These are phyloP conservation scores for Pueraria montana DNA, from an alignment of 306 rosid species.

Conservation along the genomic window DNA sequence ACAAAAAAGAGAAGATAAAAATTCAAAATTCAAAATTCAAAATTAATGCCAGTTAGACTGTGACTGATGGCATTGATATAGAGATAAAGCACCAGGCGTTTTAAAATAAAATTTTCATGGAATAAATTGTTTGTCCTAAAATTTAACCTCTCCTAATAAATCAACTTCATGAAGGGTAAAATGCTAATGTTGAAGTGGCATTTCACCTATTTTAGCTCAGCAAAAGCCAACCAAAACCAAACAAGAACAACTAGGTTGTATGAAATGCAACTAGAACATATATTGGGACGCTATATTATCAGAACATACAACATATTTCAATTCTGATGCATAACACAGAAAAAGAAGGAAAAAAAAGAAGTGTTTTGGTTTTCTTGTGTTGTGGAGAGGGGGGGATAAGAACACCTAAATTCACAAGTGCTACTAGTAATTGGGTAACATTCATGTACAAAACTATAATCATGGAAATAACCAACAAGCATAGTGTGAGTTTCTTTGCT, in stretches of 20 bases:
- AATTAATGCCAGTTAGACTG: background rate
- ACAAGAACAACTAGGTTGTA: background rate
- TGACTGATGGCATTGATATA: background rate
- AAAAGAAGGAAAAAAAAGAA: background rate
- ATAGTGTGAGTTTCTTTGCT: conserved; percentile 38
- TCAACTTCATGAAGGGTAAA: background rate
- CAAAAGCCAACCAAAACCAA: conserved; percentile 3
- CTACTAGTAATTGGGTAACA: conserved; percentile 26
- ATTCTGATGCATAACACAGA: background rate
- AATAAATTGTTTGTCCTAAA: background rate
- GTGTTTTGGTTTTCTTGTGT: background rate
- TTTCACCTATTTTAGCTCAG: background rate
- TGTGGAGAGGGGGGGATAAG: background rate
- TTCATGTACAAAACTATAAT: conserved; percentile 51
- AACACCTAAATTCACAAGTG: conserved; percentile 24
- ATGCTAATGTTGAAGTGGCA: background rate
- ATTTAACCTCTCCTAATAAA: background rate
- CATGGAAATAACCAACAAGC: conserved; percentile 11
- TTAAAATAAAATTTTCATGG: background rate
- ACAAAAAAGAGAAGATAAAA: too few relatives aligned
- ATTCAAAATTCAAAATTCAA: too few relatives aligned
- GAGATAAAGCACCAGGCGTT: background rate
- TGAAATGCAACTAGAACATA: background rate
- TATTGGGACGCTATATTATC: conserved; percentile 8
- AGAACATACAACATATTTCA: conserved; percentile 48